These are phyloP conservation scores for Scheffersomyces lignicola DNA, from an alignment of 1,139 yeast species.

Conservation along the genomic window DNA sequence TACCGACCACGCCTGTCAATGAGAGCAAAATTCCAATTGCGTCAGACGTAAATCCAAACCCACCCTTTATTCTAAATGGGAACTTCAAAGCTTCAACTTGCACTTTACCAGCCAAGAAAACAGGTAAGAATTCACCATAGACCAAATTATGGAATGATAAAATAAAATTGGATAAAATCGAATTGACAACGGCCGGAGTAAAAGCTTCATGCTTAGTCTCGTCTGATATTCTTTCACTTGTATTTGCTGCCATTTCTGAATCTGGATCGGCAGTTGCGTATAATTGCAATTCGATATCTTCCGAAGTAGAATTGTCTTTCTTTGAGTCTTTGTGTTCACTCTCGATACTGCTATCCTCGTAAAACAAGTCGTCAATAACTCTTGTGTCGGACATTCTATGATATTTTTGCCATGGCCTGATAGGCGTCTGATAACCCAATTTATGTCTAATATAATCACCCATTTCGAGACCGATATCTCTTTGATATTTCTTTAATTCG, in stretches of 20 bases:
- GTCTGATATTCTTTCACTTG: background rate
- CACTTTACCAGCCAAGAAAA: constrained; percentile 52
- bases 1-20: constrained; percentile 57
- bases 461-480: constrained; percentile 52
- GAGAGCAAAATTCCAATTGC: constrained; percentile 57
- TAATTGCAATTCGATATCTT: constrained; percentile 3
- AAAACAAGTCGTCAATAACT: constrained; percentile 4
- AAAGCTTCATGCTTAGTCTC: background rate
- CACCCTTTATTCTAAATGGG: constrained; percentile 25
- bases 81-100: constrained; percentile 35
- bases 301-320: background rate
- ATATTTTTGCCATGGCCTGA: constrained; percentile 33
- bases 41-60: constrained; percentile 16
- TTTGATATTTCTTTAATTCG: constrained; percentile 34
- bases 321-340: background rate
- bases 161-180: constrained; percentile 13
- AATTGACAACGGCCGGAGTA: constrained; percentile 22
- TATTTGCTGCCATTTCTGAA: background rate
- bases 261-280: background rate
- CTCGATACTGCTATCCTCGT: constrained; percentile 2
- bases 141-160: constrained; percentile 43
- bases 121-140: constrained; percentile 59
- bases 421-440: constrained; percentile 31
- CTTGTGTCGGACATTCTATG: constrained; percentile 2
- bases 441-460: constrained; percentile 45